Base-by-base conservation (phyloP, 164 flowering plant species). In the Nymphaea thermarum region DNA sequence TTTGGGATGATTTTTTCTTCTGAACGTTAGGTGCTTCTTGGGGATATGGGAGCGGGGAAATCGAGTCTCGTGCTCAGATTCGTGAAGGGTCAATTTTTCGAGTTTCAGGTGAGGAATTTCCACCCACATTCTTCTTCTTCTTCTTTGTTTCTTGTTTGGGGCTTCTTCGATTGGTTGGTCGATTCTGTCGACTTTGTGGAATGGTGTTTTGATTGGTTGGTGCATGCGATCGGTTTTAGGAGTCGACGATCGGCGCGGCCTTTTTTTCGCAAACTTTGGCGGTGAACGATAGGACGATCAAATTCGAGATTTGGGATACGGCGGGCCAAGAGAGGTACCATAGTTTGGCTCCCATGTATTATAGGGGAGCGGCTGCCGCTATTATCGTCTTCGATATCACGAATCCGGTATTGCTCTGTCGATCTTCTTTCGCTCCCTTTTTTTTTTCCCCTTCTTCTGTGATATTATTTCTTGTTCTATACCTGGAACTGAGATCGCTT, bases 261-360 rank as follows among this genome's bases (percentile, higher is more conserved):
- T 87, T 85, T 68, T 87, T 85, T 71, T 82, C 89, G 2, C 89
- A 85, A 63, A 85, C 89, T 5, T 44, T 87, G 65, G 82, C 85
- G n/a, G 83, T 82, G 62, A 81, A 79, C 62, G 89, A 85, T 66
- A 82, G 80, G 3, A 81, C 89, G 0, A 82, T 87, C 51, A 87
- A 87, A 67, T 84, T 87, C 71, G 89, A 87, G 84, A 87, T 87
- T 68, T 87, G 91, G 91, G 91, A 87, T 73, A 87, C 91, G 0
- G 91, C 91, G 5, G 91, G 91, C n/a, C 91, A 87, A 68, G 91
- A 87, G 74, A 75, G 89, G 71, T 87, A 87, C 62, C 91, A 87
- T 61, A 83, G 89, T 71, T 78, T 87, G 78, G 91, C 91, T 69
- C 91, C 91, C 36, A 87, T 87, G 91, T 85, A 87, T 70, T 87